Evolutionary conservation across 345 rosid genomes (phyloP).

Genomic region (Cardamine occulta): DNA sequence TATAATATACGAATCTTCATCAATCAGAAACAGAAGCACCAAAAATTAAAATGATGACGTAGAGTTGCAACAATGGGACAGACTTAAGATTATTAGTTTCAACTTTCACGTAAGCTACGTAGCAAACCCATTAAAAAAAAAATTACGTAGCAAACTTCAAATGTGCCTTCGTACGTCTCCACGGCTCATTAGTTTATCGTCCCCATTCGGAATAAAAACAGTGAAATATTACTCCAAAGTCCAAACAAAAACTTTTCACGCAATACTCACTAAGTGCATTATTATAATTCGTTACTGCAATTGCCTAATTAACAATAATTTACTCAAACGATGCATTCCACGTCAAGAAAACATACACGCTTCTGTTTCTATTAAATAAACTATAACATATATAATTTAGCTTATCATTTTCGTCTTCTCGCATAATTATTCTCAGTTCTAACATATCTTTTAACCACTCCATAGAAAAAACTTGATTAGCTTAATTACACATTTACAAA

Average conservation of each 20-base stretch:
- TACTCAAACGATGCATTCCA: conserved; percentile 24
- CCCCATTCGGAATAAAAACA: not conserved
- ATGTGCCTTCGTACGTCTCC: not conserved
- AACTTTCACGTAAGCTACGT: conserved; percentile 6
- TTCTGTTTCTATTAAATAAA: not conserved
- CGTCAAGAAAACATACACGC: conserved; percentile 39
- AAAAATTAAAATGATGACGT: not conserved
- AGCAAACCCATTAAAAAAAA: not conserved
- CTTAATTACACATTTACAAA: not conserved
- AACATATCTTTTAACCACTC: not conserved
- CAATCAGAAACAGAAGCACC: conserved; percentile 13
- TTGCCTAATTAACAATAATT: not conserved
- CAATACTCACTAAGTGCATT: not conserved
- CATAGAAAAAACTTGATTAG: not conserved
- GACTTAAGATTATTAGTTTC: not conserved
- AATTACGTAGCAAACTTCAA: conserved; percentile 1
- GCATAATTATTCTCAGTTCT: not conserved
- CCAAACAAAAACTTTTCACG: not conserved
- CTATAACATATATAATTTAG: not conserved
- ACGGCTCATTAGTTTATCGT: conserved; percentile 10
- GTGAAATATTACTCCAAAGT: not conserved
- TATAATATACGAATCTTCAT: not conserved
- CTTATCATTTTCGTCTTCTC: conserved; percentile 17
- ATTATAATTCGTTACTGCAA: not conserved
- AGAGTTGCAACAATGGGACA: not conserved